A percentile compares a stretch with the other conserved stretches of the same genome.
Conservation (phyloP, 495 filamentous ascomycete genomes). For the Ramalina peruviana region DNA sequence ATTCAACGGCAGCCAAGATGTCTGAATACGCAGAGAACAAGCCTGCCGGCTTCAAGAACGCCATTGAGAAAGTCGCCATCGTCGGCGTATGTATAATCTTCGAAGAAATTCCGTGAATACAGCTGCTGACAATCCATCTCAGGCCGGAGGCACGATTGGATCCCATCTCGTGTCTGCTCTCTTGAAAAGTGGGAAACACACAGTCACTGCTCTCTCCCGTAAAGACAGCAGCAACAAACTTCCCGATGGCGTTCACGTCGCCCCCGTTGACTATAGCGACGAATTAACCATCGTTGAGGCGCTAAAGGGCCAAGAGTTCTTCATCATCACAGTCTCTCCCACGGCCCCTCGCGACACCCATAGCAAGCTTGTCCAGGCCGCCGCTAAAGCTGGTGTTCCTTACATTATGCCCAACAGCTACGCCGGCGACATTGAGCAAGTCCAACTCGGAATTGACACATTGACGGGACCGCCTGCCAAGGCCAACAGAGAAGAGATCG, state of each 20-base stretch:
- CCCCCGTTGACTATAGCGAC: constrained; percentile 30
- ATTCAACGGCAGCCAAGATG: too few species aligned
- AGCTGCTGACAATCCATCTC: background rate
- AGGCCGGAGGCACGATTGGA: constrained; percentile 39
- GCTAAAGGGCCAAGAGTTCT: constrained; percentile 35
- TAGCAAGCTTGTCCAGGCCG: constrained; percentile 32
- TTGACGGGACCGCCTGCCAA: too few species aligned
- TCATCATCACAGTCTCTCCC: constrained; percentile 34
- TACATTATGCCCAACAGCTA: constrained; percentile 40
- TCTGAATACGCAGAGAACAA: background rate
- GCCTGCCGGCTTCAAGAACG: constrained; percentile 17
- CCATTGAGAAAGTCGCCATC: constrained; percentile 33
- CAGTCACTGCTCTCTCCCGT: constrained; percentile 42
- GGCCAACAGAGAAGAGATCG: constrained; percentile 20
- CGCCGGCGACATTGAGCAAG: constrained; percentile 22
- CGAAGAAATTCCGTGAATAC: background rate
- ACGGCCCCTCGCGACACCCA: constrained; percentile 21
- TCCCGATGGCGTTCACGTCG: constrained; percentile 27
- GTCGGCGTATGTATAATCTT: constrained; percentile 30
- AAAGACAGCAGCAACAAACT: constrained; percentile 22
- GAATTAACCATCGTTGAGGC: constrained; percentile 24
- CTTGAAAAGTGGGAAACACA: constrained; percentile 35
- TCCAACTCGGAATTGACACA: background rate
- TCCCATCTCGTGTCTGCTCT: constrained; percentile 29
- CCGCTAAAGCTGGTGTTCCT: constrained; percentile 35